Base-by-base conservation (phyloP, 2,329 filamentous ascomycete species). In the Dothistroma septosporum region DNA sequence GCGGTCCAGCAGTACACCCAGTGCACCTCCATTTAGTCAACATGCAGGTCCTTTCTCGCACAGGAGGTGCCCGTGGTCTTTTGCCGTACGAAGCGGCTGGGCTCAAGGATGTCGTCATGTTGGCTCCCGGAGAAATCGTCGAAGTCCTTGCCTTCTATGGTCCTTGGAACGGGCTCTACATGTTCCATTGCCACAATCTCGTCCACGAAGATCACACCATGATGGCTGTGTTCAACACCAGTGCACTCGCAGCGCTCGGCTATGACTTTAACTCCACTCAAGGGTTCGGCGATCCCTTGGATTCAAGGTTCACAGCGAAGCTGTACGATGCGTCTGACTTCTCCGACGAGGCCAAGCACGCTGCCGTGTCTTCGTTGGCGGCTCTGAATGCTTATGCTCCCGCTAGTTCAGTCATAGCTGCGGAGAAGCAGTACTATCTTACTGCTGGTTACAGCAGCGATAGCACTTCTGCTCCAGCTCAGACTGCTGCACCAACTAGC, bases 11-110 rank as follows among this genome's bases (percentile, higher is more conserved):
- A 70, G 77, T 78, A 1, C 83, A 85, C 65, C 83, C 82, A 0
- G 72, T 78, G 33, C 84, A 86, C 69, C 79, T 86, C 53, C 84
- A 86, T 67, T 76, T 86, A 1, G 79, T 87, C 53, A 83, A 85
- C 66, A 82, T 86, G 71, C 78, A 81, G 58, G 75, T 86, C 37
- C 66, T 85, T 22, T 76, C 74, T 8, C 80, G 83, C 19, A 77
- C 69, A 0, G 79, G 80, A 4, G 78, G 77, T 10, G 72, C 75
- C 19, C 74, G 77, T 2, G 68, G 66, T 12, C 78, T 85, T 4
- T 66, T 76, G 62, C 76, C 80, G 0, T 86, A 86, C 64, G 84
- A 86, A 71, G 73, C 75, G 1, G 78, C 76, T 0, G 83, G 81
- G 0, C 76, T 84, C 19, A 85, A 86, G 70, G 83, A 86, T 64